Evolutionary conservation across 2,329 filamentous ascomycete genomes (phyloP).

Genomic region (Monosporascus sp.): DNA sequence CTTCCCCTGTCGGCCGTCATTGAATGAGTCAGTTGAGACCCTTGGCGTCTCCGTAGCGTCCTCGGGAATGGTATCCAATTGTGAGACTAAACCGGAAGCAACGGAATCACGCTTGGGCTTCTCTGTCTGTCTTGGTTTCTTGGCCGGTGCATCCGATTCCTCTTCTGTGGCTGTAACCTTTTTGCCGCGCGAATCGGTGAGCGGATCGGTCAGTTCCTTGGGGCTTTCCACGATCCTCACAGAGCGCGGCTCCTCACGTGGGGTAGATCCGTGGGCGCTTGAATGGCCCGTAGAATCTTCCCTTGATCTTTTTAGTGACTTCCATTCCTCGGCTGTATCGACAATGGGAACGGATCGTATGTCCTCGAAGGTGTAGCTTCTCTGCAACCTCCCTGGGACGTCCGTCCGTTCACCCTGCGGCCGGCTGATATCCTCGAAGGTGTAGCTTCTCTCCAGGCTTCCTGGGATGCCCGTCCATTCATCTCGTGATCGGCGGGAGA

Average conservation of each 20-base stretch:
- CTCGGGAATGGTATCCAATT: background rate
- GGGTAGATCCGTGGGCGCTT: constrained; percentile 23
- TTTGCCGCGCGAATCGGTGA: constrained; percentile 23
- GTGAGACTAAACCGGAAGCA: constrained; percentile 13
- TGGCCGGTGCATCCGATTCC: constrained; percentile 28
- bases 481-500: constrained; percentile 2
- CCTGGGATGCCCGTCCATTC: constrained; percentile 4
- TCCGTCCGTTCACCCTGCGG: constrained; percentile 8
- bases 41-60: background rate
- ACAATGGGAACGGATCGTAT: constrained; percentile 13
- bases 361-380: constrained; percentile 24
- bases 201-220: constrained; percentile 34
- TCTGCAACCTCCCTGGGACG: constrained; percentile 11
- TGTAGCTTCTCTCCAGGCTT: constrained; percentile 19
- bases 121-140: constrained; percentile 31
- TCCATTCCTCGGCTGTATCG: constrained; percentile 25
- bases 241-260: constrained; percentile 21
- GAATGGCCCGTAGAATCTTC: constrained; percentile 26
- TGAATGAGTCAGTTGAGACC: background rate
- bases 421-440: constrained; percentile 23
- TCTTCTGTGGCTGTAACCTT: constrained; percentile 24
- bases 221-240: constrained; percentile 35
- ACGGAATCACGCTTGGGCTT: constrained; percentile 29
- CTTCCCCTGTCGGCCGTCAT: background rate
- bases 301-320: constrained; percentile 26